phyloP scores from a whole-genome alignment of 768 basidiomycete species.

The Tylopilus cervinicoccineus region DNA sequence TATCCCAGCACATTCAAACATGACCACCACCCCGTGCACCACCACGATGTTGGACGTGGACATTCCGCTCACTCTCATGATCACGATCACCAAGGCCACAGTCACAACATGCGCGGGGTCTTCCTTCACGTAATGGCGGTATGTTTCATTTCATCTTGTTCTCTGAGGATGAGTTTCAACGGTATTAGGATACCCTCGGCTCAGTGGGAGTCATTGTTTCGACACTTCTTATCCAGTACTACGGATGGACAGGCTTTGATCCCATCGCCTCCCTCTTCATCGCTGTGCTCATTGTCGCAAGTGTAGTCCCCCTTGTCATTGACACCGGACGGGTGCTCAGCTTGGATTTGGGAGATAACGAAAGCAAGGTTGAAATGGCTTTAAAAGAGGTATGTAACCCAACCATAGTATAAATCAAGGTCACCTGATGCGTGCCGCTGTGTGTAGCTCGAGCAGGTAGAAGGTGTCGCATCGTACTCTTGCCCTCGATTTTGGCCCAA shows the following conservation, averaged over 20 bases:
- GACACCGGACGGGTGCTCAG: conserved; percentile 88
- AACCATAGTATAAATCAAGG: neutral
- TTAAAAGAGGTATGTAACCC: conserved; percentile 53
- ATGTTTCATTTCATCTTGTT: conserved; percentile 26
- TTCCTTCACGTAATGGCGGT: conserved; percentile 97
- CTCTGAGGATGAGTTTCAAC: conserved; percentile 5
- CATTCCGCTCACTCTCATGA: conserved; percentile 50
- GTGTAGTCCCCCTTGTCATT: conserved; percentile 91
- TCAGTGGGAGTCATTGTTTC: conserved; percentile 98
- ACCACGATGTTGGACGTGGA: conserved; percentile 26
- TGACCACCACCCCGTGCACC: conserved; percentile 39
- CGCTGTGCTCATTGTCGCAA: conserved; percentile 90
- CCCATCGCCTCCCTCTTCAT: conserved; percentile 98
- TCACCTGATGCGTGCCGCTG: neutral
- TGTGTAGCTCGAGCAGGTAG: conserved; percentile 61
- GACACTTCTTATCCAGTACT: conserved; percentile 90
- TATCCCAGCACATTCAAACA: conserved; percentile 50
- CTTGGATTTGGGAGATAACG: conserved; percentile 74
- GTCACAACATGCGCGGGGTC: conserved; percentile 99
- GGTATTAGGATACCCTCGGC: conserved; percentile 80
- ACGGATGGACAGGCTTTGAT: conserved; percentile 99
- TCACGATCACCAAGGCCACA: conserved; percentile 74
- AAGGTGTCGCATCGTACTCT: conserved; percentile 79
- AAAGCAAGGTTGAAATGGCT: conserved; percentile 50
- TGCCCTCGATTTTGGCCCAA: conserved; percentile 94